phyloP scores from a whole-genome alignment of 495 filamentous ascomycete genomes.

The Geopyxis carbonaria region DNA sequence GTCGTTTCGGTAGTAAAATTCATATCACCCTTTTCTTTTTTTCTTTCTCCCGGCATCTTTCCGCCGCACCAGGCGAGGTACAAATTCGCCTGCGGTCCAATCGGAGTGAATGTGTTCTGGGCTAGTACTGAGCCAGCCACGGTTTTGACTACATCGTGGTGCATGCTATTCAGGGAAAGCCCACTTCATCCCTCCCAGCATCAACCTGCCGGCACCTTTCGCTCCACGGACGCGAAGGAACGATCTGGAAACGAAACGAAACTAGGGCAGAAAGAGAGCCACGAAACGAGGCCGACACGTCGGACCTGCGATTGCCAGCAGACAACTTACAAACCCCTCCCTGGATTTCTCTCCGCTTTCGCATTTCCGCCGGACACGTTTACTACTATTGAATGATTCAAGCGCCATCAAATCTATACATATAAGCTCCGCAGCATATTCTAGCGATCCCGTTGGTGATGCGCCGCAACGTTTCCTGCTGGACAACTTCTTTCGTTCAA shows the following conservation, averaged over 20 bases:
- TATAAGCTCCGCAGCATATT: constrained; percentile 23
- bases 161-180: too few relatives aligned
- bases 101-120: constrained; percentile 14
- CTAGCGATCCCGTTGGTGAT: constrained; percentile 13
- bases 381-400: background rate
- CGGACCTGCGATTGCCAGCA: constrained; percentile 10
- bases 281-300: constrained; percentile 8
- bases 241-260: constrained; percentile 10
- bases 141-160: too few relatives aligned
- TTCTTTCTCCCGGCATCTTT: constrained; percentile 9
- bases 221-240: constrained; percentile 13
- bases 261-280: constrained; percentile 14
- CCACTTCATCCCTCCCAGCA: constrained; percentile 15
- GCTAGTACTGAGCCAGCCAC: constrained; percentile 15
- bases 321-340: constrained; percentile 10
- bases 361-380: background rate
- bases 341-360: constrained; percentile 7
- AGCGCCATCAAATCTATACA: constrained; percentile 10
- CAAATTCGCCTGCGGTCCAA: constrained; percentile 21
- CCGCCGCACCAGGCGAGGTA: constrained; percentile 15
- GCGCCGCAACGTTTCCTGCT: constrained; percentile 5
- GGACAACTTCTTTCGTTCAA: constrained; percentile 10
- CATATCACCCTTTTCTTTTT: constrained; percentile 9
- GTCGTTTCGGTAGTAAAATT: constrained; percentile 4
- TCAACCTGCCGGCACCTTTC: constrained; percentile 17